Conservation (phyloP, 2,329 filamentous ascomycete genomes). For the Hypoxylon sp. region DNA sequence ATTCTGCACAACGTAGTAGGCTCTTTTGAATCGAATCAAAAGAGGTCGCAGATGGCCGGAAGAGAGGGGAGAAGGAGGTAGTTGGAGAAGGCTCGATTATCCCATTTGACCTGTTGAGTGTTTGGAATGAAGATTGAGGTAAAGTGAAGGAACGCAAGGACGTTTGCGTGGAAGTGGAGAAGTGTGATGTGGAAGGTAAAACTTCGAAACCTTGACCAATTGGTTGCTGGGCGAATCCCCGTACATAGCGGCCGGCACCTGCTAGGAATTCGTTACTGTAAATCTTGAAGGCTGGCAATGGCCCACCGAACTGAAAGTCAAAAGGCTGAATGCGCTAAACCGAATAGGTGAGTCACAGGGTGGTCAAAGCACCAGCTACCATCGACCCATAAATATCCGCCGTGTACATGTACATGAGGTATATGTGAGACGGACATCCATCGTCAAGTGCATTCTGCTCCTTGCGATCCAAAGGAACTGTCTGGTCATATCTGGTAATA, state of each 20-base stretch:
- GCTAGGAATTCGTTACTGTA: conserved; percentile 12
- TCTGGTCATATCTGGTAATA: not conserved
- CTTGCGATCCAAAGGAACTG: not conserved
- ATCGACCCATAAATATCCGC: not conserved
- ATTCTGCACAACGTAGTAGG: conserved; percentile 17
- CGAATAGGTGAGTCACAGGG: not conserved
- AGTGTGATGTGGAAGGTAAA: conserved; percentile 26
- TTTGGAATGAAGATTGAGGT: conserved; percentile 13
- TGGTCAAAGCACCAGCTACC: conserved; percentile 7
- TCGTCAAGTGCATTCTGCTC: not conserved
- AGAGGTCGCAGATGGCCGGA: conserved; percentile 13
- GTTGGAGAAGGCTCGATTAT: conserved; percentile 12
- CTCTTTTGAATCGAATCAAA: conserved; percentile 30
- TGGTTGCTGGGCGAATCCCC: conserved; percentile 12
- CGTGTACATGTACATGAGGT: no score
- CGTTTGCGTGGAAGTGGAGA: conserved; percentile 27
- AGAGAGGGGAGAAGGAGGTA: conserved; percentile 2
- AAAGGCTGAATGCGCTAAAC: conserved; percentile 32
- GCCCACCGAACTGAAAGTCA: conserved; percentile 18
- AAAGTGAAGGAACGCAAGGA: conserved; percentile 18
- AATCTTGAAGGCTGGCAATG: conserved; percentile 35
- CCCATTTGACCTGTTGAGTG: conserved; percentile 26
- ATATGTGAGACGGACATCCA: no score
- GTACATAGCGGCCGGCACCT: conserved; percentile 9
- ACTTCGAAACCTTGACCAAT: conserved; percentile 1